These are phyloP conservation scores for Candida michaelii DNA, from an alignment of 805 yeast species.

Conservation along the genomic window DNA sequence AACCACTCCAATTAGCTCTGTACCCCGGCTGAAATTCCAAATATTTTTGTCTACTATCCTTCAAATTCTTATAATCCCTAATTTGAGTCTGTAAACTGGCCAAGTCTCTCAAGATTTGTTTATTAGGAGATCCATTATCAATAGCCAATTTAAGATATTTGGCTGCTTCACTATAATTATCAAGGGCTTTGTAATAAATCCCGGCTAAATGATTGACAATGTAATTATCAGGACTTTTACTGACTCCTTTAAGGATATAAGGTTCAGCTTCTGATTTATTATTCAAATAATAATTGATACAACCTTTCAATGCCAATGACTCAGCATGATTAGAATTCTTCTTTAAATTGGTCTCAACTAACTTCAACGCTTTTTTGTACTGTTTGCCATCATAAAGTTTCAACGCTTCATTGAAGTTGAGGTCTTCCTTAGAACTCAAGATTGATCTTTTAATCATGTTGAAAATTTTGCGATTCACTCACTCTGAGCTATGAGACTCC, in stretches of 20 bases:
- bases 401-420: constrained; percentile 76
- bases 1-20: constrained; percentile 87
- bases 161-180: constrained; percentile 73
- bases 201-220: constrained; percentile 86
- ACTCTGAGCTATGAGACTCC: too few relatives aligned
- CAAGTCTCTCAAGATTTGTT: constrained; percentile 78
- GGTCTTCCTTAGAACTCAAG: constrained; percentile 61
- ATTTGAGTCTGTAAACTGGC: constrained; percentile 76
- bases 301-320: constrained; percentile 81
- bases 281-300: constrained; percentile 53
- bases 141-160: constrained; percentile 74
- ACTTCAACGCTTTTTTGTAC: constrained; percentile 80
- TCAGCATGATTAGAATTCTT: constrained; percentile 76
- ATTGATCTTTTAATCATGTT: constrained; percentile 23
- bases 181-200: constrained; percentile 69
- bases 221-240: constrained; percentile 59
- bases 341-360: constrained; percentile 73
- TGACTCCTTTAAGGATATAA: constrained; percentile 59
- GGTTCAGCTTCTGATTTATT: constrained; percentile 63
- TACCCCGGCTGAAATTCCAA: constrained; percentile 76
- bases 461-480: neutral
- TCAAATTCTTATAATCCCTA: constrained; percentile 66
- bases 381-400: constrained; percentile 80
- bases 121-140: constrained; percentile 75
- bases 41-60: constrained; percentile 62